Evolutionary conservation across 1,139 yeast genomes (phyloP).

Genomic region (Waltiozyma sp.): DNA sequence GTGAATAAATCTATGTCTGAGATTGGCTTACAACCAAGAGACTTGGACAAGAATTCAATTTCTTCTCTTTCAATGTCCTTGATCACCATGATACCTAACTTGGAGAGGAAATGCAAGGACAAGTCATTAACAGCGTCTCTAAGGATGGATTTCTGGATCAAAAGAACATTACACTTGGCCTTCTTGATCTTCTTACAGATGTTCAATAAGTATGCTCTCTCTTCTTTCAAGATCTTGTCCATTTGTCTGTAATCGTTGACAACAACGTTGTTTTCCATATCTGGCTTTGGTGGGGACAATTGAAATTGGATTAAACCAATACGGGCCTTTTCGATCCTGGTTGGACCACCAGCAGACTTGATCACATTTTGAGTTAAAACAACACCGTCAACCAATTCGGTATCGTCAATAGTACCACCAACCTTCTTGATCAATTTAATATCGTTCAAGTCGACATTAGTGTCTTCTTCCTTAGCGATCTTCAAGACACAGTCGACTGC

Average conservation of each 20-base stretch:
- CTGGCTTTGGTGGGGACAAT: constrained; percentile 97
- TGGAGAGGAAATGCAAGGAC: constrained; percentile 88
- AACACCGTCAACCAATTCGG: constrained; percentile 86
- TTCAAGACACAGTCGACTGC: constrained; percentile 89
- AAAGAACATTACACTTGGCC: constrained; percentile 88
- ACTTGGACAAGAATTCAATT: constrained; percentile 83
- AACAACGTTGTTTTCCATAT: constrained; percentile 94
- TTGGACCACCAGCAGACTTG: constrained; percentile 93
- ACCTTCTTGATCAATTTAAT: constrained; percentile 85
- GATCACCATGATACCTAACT: constrained; percentile 85
- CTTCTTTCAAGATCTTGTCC: constrained; percentile 97
- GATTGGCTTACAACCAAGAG: constrained; percentile 90
- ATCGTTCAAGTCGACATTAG: constrained; percentile 77
- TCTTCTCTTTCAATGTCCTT: constrained; percentile 97
- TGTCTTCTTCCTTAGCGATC: constrained; percentile 49
- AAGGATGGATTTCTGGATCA: constrained; percentile 88
- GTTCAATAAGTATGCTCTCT: constrained; percentile 86
- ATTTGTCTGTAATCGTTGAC: constrained; percentile 97
- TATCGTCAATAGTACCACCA: constrained; percentile 97
- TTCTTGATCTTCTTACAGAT: constrained; percentile 94
- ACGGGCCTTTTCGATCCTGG: constrained; percentile 84
- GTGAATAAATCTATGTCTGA: constrained; percentile 90
- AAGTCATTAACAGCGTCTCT: constrained; percentile 97
- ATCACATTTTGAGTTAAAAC: constrained; percentile 85
- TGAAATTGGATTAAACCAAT: constrained; percentile 93